Evolutionary conservation across 768 basidiomycete species (phyloP).

Genomic region (Termitomyces heimii): DNA sequence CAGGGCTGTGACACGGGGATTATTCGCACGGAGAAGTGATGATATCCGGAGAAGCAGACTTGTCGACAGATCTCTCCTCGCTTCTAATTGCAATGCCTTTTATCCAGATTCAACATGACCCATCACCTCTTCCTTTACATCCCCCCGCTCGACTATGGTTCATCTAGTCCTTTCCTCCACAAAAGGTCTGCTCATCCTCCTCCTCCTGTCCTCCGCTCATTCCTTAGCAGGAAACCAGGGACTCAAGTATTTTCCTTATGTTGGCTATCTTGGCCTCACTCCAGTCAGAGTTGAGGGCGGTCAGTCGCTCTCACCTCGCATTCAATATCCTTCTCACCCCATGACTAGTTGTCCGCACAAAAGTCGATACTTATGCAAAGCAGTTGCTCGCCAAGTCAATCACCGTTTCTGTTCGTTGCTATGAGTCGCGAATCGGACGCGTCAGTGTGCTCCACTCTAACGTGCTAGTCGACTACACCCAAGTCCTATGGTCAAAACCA

Average conservation of each 20-base stretch:
- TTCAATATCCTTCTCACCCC: slow-evolving; percentile 7
- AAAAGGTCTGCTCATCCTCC: slow-evolving; percentile 32
- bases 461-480: slow-evolving; percentile 60
- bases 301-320: slow-evolving; percentile 25
- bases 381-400: slow-evolving; percentile 61
- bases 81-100: slow-evolving; percentile 33
- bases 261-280: slow-evolving; percentile 77
- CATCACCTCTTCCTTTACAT: slow-evolving; percentile 22
- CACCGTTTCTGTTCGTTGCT: slow-evolving; percentile 75
- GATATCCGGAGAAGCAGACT: slow-evolving; percentile 27
- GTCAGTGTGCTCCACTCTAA: slow-evolving; percentile 54
- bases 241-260: slow-evolving; percentile 66
- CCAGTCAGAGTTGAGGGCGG: slow-evolving; percentile 75
- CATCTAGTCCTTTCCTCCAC: slow-evolving; percentile 60
- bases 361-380: slow-evolving; percentile 64
- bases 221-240: slow-evolving; percentile 50
- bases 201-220: slow-evolving; percentile 4
- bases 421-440: slow-evolving; percentile 68
- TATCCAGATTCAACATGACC: slow-evolving; percentile 31
- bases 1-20: slow-evolving; percentile 17
- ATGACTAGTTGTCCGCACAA: slow-evolving; percentile 58
- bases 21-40: slow-evolving; percentile 24
- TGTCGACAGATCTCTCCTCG: slow-evolving; percentile 28
- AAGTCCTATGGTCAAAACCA: slow-evolving; percentile 65
- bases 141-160: slow-evolving; percentile 47